Base-by-base conservation (phyloP, 768 basidiomycete genomes). In the Naganishia vishniacii region DNA sequence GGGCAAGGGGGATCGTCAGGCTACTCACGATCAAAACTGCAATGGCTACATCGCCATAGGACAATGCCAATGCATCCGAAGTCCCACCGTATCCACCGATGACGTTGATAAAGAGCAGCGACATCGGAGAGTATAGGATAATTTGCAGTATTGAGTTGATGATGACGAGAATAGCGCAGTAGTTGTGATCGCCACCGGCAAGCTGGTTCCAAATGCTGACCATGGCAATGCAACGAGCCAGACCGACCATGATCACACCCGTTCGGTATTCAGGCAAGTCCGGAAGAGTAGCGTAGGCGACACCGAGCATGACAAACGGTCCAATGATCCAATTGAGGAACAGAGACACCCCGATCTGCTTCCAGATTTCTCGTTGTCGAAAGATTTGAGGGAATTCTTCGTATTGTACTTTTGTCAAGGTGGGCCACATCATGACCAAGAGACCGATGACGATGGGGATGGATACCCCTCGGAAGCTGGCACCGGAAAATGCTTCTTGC, bases 371-470 rank as follows among this genome's bases (percentile, higher is more conserved):
- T 23, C 73, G 75, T 0, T 84, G 81, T 1, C 77, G 72, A 67
- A 89, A 82, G 29, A 88, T 74, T 11, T 72, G 64, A 0, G 85
- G 85, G 0, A 91, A 81, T 1, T 78, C 73, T 73, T 91, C 89
- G 73, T 88, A 91, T 71, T 86, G 86, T 11, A 89, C 85, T 67
- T 80, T 80, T 31, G 78, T 76, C 29, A 81, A 70, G 28, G 86
- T 82, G 1, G 88, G 89, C 87, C 88, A 89, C 87, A 91, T 91
- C 84, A 91, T 91, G 58, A 90, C 79, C 18, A 91, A 83, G 40
- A 91, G 82, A 0, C 89, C 90, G 44, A 90, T 80, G 16, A 86
- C 86, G 48, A 91, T 88, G 1, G 88, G 89, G 91, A 87, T 81
- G 15, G 89, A 90, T 42, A 89, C 88, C 23, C 84, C 83, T 62